phyloP scores from a whole-genome alignment of 371 early-diverging fungal species.

The Mortierella polycephala region DNA sequence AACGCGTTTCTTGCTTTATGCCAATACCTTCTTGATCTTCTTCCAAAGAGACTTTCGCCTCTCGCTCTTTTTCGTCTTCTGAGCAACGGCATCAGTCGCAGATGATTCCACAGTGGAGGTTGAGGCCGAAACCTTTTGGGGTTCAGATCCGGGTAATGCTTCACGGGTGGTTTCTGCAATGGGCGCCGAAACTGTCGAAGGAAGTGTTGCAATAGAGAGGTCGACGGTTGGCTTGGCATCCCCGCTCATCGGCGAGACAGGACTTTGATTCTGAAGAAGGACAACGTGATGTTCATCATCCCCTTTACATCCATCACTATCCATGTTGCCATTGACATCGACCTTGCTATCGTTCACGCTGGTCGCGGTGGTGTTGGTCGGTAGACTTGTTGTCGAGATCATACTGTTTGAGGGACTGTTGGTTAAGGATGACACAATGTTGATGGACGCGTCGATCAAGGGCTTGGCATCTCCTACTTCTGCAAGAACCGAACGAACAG shows the following conservation, averaged over 20 bases:
- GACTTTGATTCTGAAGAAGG: constrained; percentile 11
- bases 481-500: not conserved
- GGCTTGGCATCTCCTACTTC: constrained; percentile 22
- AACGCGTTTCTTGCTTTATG: constrained; percentile 1
- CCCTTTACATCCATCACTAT: not conserved
- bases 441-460: constrained; percentile 11
- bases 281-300: constrained; percentile 12
- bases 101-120: not conserved
- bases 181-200: not conserved
- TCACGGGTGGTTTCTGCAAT: not conserved
- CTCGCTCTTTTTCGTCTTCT: constrained; percentile 18
- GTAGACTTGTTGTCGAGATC: not conserved
- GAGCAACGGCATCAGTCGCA: not conserved
- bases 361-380: not conserved
- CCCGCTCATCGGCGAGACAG: not conserved
- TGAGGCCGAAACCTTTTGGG: not conserved
- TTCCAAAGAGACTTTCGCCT: constrained; percentile 45
- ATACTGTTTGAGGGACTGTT: not conserved
- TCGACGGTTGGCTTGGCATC: constrained; percentile 18
- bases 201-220: constrained; percentile 9
- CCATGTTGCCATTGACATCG: not conserved
- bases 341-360: not conserved
- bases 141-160: not conserved
- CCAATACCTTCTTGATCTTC: constrained; percentile 39
- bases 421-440: not conserved